Conservation (phyloP, 2,329 filamentous ascomycete species). For the Xylaria sp. region DNA sequence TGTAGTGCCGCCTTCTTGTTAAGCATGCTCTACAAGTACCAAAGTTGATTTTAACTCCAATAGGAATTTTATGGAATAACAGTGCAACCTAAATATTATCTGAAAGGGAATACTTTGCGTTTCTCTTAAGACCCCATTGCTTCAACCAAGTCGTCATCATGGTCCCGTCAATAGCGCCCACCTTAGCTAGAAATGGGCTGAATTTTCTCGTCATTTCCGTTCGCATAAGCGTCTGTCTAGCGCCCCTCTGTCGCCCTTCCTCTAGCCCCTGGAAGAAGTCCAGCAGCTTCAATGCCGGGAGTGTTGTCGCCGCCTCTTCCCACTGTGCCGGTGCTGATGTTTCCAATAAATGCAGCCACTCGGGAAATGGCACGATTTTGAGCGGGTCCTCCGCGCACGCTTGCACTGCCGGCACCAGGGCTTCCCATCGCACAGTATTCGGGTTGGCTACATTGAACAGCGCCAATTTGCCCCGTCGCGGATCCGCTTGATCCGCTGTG, state of each 20-base stretch:
- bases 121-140: neutral
- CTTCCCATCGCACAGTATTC: neutral
- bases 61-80: no score
- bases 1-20: no score
- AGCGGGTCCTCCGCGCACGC: neutral
- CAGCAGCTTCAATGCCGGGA: neutral
- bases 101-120: neutral
- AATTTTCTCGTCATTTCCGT: neutral
- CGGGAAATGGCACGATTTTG: neutral
- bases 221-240: neutral
- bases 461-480: neutral
- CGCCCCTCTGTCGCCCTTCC: neutral
- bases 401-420: neutral
- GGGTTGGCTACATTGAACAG: slow-evolving; percentile 1
- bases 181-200: neutral
- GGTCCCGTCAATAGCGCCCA: neutral
- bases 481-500: neutral
- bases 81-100: no score
- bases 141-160: neutral
- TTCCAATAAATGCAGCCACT: neutral
- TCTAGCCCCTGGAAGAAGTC: neutral
- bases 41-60: no score
- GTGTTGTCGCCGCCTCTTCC: neutral
- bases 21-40: no score
- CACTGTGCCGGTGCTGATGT: neutral